A percentile compares a stretch with the other conserved stretches of the same genome.
phyloP scores from a whole-genome alignment of 345 rosid genomes.

The Eucalyptus tenuipes region DNA sequence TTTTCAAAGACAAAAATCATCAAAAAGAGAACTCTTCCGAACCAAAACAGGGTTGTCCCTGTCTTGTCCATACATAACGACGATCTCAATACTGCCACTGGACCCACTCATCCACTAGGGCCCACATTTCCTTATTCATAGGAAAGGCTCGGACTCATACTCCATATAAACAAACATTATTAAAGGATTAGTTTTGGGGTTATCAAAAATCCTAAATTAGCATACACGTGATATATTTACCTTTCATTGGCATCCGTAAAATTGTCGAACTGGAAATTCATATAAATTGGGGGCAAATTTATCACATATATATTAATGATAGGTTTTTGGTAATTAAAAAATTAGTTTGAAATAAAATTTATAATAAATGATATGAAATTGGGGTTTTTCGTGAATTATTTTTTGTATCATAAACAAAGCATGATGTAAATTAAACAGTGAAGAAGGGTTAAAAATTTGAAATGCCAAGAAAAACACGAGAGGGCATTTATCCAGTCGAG shows the following conservation, averaged over 20 bases:
- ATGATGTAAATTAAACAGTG: neutral
- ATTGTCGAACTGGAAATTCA: too few relatives aligned
- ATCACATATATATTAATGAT: too few relatives aligned
- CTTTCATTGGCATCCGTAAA: too few relatives aligned
- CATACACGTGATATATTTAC: too few relatives aligned
- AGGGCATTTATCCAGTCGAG: neutral
- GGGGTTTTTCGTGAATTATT: too few relatives aligned
- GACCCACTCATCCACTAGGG: neutral
- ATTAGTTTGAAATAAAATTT: rapidly evolving
- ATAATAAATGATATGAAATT: too few relatives aligned
- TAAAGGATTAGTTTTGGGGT: too few relatives aligned
- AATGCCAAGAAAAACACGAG: neutral
- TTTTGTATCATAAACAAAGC: neutral
- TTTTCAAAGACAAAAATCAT: neutral
- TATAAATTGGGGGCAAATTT: too few relatives aligned
- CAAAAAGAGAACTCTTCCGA: neutral
- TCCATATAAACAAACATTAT: neutral
- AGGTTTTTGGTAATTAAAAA: rapidly evolving
- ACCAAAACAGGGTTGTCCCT: neutral
- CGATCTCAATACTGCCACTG: neutral
- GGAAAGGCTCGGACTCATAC: neutral
- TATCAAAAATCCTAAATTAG: too few relatives aligned
- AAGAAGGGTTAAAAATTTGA: neutral
- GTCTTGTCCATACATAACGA: neutral
- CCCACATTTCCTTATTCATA: neutral